A percentile compares a stretch with the other conserved stretches of the same genome.
Conservation (phyloP, 2,329 filamentous ascomycete genomes). For the Alternaria sp. region DNA sequence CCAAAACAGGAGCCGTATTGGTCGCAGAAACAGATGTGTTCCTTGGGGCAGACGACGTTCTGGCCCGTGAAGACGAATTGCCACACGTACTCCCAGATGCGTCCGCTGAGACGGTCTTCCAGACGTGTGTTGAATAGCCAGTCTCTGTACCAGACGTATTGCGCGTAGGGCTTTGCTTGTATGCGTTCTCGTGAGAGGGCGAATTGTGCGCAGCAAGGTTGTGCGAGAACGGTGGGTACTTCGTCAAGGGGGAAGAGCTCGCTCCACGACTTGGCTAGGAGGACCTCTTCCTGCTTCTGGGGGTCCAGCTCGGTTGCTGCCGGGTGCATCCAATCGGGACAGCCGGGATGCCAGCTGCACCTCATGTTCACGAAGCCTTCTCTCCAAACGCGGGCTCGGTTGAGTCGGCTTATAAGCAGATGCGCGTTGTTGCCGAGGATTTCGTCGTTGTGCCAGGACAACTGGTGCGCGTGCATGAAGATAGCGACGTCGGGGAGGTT, state of each 20-base stretch:
- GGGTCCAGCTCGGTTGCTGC: slow-evolving; percentile 47
- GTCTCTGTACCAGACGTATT: slow-evolving; percentile 64
- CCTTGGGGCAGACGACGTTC: slow-evolving; percentile 57
- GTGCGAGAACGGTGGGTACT: slow-evolving; percentile 59
- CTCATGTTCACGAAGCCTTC: slow-evolving; percentile 63
- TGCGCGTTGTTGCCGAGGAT: slow-evolving; percentile 53
- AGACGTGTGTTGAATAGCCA: slow-evolving; percentile 66
- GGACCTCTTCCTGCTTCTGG: slow-evolving; percentile 53
- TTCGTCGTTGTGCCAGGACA: slow-evolving; percentile 65
- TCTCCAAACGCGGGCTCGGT: slow-evolving; percentile 53
- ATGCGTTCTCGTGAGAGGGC: slow-evolving; percentile 65
- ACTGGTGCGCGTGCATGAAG: slow-evolving; percentile 67
- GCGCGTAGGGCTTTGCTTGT: slow-evolving; percentile 57
- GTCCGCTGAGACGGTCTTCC: slow-evolving; percentile 62
- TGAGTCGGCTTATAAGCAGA: slow-evolving; percentile 54
- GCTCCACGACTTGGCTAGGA: slow-evolving; percentile 54
- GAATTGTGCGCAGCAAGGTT: slow-evolving; percentile 70
- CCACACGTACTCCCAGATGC: slow-evolving; percentile 70
- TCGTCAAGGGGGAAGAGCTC: slow-evolving; percentile 57
- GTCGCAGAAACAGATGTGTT: slow-evolving; percentile 68
- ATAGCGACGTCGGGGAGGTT: slow-evolving; percentile 63
- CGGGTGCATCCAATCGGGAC: slow-evolving; percentile 61
- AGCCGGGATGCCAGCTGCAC: slow-evolving; percentile 62
- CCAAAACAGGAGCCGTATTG: slow-evolving; percentile 69
- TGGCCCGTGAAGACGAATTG: slow-evolving; percentile 65